A percentile compares a stretch with the other conserved stretches of the same genome.
These are phyloP conservation scores for Auricularia heimuer DNA, from an alignment of 768 basidiomycete genomes.

Conservation along the genomic window DNA sequence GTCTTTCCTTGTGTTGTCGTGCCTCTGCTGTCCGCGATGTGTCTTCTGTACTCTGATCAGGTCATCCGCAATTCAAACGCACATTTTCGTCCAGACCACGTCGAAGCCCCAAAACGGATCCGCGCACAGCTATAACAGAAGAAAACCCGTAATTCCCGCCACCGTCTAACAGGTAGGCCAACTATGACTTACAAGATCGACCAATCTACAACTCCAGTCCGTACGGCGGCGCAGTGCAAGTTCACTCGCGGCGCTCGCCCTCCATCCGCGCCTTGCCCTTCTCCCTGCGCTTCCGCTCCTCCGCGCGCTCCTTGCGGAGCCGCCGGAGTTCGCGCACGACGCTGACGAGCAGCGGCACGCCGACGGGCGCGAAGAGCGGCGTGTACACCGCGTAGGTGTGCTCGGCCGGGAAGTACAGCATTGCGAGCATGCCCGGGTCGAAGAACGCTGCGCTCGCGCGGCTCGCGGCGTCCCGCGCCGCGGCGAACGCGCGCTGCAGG, in stretches of 20 bases:
- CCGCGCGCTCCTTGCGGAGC: slow-evolving; percentile 35
- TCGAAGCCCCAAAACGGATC: no score
- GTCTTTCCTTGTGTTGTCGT: no score
- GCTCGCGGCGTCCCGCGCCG: slow-evolving; percentile 47
- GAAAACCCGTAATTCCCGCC: no score
- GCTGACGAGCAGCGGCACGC: slow-evolving; percentile 72
- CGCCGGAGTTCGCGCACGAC: slow-evolving; percentile 60
- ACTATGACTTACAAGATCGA: no score
- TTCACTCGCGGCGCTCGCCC: neutral
- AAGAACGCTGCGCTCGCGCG: slow-evolving; percentile 62
- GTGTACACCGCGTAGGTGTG: slow-evolving; percentile 97
- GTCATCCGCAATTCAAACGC: no score
- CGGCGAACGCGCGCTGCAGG: slow-evolving; percentile 58
- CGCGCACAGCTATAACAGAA: no score
- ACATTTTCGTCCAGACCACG: no score
- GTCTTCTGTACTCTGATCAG: no score
- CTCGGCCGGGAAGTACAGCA: slow-evolving; percentile 95
- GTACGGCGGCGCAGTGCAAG: no score
- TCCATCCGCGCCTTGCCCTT: slow-evolving; percentile 4
- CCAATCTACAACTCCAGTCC: no score
- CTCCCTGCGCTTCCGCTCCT: neutral
- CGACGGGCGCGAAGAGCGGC: slow-evolving; percentile 84
- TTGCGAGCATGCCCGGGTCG: slow-evolving; percentile 89
- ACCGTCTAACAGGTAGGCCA: no score
- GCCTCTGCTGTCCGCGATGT: no score